phyloP scores from a whole-genome alignment of 225 moss, liverwort and hornwort genomes.

The Rhytidiadelphus loreus region DNA sequence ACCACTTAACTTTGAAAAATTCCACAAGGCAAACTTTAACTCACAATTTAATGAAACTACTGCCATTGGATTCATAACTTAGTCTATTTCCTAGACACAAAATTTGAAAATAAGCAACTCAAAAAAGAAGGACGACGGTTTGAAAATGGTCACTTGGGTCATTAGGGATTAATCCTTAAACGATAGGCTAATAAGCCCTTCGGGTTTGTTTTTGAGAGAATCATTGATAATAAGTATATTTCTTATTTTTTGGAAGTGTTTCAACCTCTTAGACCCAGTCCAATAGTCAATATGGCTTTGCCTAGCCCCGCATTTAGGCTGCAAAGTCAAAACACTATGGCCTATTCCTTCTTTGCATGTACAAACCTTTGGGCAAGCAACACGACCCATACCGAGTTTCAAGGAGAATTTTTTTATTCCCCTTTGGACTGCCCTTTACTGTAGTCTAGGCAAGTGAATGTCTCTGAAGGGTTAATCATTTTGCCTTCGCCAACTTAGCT shows the following conservation, averaged over 20 bases:
- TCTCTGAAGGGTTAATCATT: not conserved
- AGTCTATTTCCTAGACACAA: too few species aligned
- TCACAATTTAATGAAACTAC: too few species aligned
- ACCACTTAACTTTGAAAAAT: too few species aligned
- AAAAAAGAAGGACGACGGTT: too few species aligned
- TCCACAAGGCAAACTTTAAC: too few species aligned
- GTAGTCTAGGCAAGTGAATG: too few species aligned
- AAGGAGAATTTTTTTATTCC: not conserved
- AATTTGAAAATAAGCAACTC: too few species aligned
- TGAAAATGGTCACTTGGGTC: too few species aligned
- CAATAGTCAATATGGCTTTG: not conserved
- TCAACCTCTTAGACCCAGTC: not conserved
- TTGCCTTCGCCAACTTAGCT: not conserved
- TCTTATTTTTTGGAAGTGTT: not conserved
- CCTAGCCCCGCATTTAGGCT: not conserved
- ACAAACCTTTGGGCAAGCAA: not conserved
- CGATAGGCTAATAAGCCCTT: accelerated
- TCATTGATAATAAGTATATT: not conserved
- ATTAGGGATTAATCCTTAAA: too few species aligned
- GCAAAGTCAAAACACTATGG: not conserved
- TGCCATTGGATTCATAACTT: too few species aligned
- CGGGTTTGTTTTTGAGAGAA: accelerated
- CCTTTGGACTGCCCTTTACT: not conserved
- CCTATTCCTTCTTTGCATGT: not conserved
- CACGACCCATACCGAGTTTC: not conserved